Percentiles rank a stretch among this genome's conserved stretches.
phyloP scores from a whole-genome alignment of 1,284 basidiomycete species.

The Termitomyces sp. region DNA sequence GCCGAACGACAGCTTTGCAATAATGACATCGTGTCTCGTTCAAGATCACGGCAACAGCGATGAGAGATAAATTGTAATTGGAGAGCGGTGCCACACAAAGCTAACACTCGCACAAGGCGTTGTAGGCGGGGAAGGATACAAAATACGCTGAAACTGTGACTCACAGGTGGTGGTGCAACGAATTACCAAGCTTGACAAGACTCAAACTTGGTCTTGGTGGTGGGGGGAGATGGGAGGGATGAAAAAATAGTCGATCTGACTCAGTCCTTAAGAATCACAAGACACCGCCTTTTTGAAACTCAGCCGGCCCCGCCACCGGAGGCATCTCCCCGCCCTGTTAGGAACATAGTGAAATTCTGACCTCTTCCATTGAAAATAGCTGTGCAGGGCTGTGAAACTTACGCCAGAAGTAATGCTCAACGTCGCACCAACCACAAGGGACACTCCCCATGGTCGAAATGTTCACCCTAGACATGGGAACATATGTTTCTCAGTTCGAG shows the following conservation, averaged over 20 bases:
- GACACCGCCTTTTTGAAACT: constrained; percentile 28
- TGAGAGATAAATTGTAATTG: background rate
- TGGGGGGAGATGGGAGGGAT: constrained; percentile 22
- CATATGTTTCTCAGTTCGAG: constrained; percentile 7
- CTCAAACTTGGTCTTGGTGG: constrained; percentile 17
- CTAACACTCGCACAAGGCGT: constrained; percentile 6
- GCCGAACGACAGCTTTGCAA: background rate
- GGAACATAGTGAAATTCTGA: constrained; percentile 5
- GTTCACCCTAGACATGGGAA: background rate
- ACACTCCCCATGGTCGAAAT: background rate
- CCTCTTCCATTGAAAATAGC: background rate
- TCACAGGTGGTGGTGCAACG: constrained; percentile 22
- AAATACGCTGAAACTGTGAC: constrained; percentile 19
- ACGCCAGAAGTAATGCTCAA: background rate
- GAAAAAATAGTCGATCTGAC: constrained; percentile 21
- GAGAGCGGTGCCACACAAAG: constrained; percentile 9
- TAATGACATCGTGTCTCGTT: background rate
- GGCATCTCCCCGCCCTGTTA: constrained; percentile 2
- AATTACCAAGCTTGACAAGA: constrained; percentile 19
- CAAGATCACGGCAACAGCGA: constrained; percentile 1
- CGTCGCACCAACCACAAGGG: no score
- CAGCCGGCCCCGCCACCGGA: constrained; percentile 22
- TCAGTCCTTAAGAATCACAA: constrained; percentile 24
- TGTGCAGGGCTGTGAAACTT: constrained; percentile 10
- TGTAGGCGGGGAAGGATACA: background rate